Evolutionary conservation across 306 rosid genomes (phyloP), one percentile per base, ranked within the genome.

Genomic region (Glycine tomentella): DNA sequence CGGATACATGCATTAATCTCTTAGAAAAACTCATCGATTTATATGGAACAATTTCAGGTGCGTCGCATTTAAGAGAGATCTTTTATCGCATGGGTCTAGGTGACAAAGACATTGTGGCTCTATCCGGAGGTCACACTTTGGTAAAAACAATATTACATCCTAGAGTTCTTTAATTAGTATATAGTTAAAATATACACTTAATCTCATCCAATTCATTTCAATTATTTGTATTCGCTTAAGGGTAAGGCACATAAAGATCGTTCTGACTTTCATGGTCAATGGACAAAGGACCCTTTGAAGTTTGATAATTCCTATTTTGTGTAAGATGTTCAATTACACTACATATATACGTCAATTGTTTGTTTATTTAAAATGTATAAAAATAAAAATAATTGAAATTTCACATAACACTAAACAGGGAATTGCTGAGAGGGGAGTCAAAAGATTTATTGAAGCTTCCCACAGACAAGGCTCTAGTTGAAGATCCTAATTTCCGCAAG

Each of bases 41-140:
- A 84, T 58, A 36, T 67, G 64, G 11, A 73, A 57, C 15, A 31
- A 4, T 56, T 67, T 75, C 80, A 95, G 99, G 90, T 78, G 93
- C 90, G 55, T 69, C 87, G 15, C 98, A 95, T 88, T 86, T 95
- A 66, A 90, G 94, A 76, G 87, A 87, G 1, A 38, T 88, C 8
- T 95, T 93, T 75, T 67, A 79, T 69, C 94, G 93, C 45, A 93
- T 93, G 99, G 92, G 94, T 45, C 85, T 95, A 8, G 49, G 52
- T 20, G 94, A 93, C 86, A 86, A 55, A 86, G 98, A 95, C 89
- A 91, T 93, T 17, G 99, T 91, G 79, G 98, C 82, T 5, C 86
- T 36, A 36, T 93, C 99, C 8, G 99, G 99, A 77, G 98, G 92
- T 59, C 99, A 95, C 82, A 95, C 97, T 52, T 72, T 95, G 94